These are phyloP conservation scores for Rhodotorula sp. DNA, from an alignment of 1,284 basidiomycete genomes.

Conservation along the genomic window DNA sequence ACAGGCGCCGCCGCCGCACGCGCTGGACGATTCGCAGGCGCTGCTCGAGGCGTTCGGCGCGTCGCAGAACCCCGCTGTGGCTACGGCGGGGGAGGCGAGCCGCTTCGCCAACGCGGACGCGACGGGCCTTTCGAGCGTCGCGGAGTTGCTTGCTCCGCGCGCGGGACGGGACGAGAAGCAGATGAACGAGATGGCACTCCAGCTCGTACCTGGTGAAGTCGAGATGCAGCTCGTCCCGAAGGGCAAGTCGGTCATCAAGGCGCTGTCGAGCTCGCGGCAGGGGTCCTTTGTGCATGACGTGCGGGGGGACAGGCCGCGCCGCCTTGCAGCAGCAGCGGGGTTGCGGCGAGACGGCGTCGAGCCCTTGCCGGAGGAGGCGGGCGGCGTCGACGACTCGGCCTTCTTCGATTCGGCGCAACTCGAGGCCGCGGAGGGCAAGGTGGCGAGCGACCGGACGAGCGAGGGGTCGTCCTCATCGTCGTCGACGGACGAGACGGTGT, in stretches of 20 bases:
- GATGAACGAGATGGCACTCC: constrained; percentile 10
- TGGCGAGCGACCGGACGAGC: not conserved
- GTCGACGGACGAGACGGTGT: not conserved
- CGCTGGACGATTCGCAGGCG: constrained; percentile 3
- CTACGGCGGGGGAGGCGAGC: not conserved
- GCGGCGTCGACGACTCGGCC: constrained; percentile 30
- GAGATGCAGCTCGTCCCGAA: constrained; percentile 21
- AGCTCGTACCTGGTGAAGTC: constrained; percentile 21
- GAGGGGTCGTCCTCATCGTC: not conserved
- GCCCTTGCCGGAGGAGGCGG: not conserved
- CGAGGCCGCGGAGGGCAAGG: not conserved
- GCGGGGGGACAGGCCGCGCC: not conserved
- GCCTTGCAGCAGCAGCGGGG: not conserved
- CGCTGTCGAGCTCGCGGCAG: constrained; percentile 13
- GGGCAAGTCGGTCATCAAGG: constrained; percentile 34
- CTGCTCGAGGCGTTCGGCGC: constrained; percentile 17
- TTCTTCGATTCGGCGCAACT: constrained; percentile 22
- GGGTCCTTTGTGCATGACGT: not conserved
- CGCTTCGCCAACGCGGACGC: constrained; percentile 11
- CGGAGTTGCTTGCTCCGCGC: not conserved
- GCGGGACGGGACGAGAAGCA: not conserved
- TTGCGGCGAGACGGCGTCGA: not conserved
- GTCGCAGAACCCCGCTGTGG: not conserved
- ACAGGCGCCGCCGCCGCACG: not conserved
- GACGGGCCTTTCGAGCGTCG: not conserved